phyloP scores from a whole-genome alignment of 352 stramenopile species.

The Phytophthora quininea region DNA sequence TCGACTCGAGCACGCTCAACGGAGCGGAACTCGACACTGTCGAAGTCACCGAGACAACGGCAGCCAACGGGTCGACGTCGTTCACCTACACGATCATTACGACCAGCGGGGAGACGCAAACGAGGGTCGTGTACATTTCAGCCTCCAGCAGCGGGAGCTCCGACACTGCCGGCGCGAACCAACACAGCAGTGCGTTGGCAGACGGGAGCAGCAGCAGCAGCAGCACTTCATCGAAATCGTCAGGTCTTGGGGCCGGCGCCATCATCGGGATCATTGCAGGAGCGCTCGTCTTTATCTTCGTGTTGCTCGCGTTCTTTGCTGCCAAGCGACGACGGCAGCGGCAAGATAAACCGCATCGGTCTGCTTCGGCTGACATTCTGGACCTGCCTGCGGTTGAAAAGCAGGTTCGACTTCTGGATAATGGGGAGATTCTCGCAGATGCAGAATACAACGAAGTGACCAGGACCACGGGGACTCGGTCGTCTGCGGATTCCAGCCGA shows the following conservation, averaged over 20 bases:
- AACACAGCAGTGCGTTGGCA: conserved; percentile 7
- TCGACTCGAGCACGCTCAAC: conserved; percentile 39
- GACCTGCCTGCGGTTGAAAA: conserved; percentile 24
- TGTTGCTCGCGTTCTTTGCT: conserved; percentile 36
- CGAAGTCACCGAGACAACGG: conserved; percentile 42
- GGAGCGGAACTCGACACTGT: conserved; percentile 43
- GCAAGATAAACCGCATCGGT: conserved; percentile 1
- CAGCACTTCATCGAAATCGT: conserved; percentile 2
- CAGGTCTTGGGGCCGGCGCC: conserved; percentile 16
- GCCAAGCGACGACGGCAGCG: conserved; percentile 21
- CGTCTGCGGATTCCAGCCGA: conserved; percentile 11
- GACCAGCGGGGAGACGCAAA: conserved; percentile 26
- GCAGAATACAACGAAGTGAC: conserved; percentile 29
- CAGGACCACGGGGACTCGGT: conserved; percentile 16
- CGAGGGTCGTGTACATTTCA: conserved; percentile 23
- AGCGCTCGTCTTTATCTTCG: conserved; percentile 29
- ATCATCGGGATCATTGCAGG: conserved; percentile 31
- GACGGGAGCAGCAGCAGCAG: conserved; percentile 1
- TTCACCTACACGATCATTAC: conserved; percentile 54
- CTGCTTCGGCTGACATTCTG: conserved; percentile 17
- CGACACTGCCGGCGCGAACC: conserved; percentile 5
- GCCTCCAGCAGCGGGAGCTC: conserved; percentile 7
- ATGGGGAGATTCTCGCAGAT: conserved; percentile 11
- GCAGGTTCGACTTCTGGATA: conserved; percentile 9
- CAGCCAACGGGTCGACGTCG: conserved; percentile 29